Evolutionary conservation across 1,139 yeast species (phyloP).

Genomic region (Debaryomyces sp.): DNA sequence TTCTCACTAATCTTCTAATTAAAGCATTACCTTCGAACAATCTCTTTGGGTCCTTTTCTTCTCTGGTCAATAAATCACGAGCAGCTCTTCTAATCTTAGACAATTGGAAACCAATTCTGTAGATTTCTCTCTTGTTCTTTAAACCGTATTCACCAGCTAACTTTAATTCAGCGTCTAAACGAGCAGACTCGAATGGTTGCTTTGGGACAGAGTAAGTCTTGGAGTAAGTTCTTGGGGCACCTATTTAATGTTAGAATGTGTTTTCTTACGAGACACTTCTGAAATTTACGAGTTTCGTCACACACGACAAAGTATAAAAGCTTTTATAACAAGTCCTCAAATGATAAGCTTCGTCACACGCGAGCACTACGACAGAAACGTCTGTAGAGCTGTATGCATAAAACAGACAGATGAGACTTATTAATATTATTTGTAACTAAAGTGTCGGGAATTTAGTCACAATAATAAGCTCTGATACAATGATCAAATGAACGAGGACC

Average conservation of each 20-base stretch:
- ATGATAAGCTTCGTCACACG: not conserved
- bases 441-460: slow-evolving; percentile 89
- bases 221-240: slow-evolving; percentile 99
- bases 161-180: slow-evolving; percentile 98
- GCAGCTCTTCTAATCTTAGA: slow-evolving; percentile 99
- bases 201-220: slow-evolving; percentile 99
- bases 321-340: not conserved
- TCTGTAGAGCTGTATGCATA: not conserved
- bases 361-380: not conserved
- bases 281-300: not conserved
- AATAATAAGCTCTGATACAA: slow-evolving; percentile 35
- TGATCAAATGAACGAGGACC: slow-evolving; percentile 58
- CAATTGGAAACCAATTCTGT: slow-evolving; percentile 98
- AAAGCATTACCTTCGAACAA: slow-evolving; percentile 99
- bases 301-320: slow-evolving; percentile 1
- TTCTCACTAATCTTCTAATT: slow-evolving; percentile 96
- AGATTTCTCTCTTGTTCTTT: slow-evolving; percentile 99
- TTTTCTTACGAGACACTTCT: not conserved
- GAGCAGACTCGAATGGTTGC: slow-evolving; percentile 98
- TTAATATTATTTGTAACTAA: slow-evolving; percentile 50
- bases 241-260: slow-evolving; percentile 42
- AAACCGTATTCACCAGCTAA: slow-evolving; percentile 99
- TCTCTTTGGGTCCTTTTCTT: slow-evolving; percentile 99
- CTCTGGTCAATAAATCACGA: slow-evolving; percentile 99
- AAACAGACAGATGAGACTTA: slow-evolving; percentile 11